These are phyloP conservation scores for Metarhizium rileyi DNA, from an alignment of 2,329 filamentous ascomycete species.

Conservation along the genomic window DNA sequence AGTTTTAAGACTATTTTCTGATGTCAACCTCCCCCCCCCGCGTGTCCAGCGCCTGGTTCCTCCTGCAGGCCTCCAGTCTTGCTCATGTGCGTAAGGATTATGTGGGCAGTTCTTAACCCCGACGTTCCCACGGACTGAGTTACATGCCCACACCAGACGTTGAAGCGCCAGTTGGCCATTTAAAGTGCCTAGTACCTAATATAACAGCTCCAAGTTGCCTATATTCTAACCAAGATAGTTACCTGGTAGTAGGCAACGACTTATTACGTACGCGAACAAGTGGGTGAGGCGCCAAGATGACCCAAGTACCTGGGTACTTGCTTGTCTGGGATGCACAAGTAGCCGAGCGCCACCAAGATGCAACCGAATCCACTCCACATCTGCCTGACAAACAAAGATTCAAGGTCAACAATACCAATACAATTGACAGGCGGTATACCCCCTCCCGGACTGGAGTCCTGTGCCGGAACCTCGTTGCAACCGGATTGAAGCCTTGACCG, in stretches of 20 bases:
- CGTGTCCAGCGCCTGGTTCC: too few relatives aligned
- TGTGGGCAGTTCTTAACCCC: too few relatives aligned
- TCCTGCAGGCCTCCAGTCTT: neutral
- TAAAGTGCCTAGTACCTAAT: too few relatives aligned
- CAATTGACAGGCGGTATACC: neutral
- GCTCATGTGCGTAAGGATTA: too few relatives aligned
- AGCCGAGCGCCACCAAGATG: neutral
- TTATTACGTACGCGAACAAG: too few relatives aligned
- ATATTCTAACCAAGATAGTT: too few relatives aligned
- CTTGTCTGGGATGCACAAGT: neutral
- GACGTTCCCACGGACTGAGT: neutral
- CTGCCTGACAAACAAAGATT: neutral
- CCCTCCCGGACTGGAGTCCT: neutral
- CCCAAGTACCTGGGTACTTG: neutral
- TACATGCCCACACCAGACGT: neutral
- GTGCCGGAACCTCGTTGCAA: neutral
- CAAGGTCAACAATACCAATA: neutral
- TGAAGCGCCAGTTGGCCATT: too few relatives aligned
- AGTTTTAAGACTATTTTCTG: too few relatives aligned
- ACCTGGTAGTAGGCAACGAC: too few relatives aligned
- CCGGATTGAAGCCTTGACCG: neutral
- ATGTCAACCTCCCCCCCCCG: too few relatives aligned
- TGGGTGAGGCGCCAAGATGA: too few relatives aligned
- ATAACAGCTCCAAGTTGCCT: too few relatives aligned
- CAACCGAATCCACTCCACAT: neutral